These are phyloP conservation scores for Colletotrichum simmondsii DNA, from an alignment of 2,329 filamentous ascomycete genomes.

Conservation along the genomic window DNA sequence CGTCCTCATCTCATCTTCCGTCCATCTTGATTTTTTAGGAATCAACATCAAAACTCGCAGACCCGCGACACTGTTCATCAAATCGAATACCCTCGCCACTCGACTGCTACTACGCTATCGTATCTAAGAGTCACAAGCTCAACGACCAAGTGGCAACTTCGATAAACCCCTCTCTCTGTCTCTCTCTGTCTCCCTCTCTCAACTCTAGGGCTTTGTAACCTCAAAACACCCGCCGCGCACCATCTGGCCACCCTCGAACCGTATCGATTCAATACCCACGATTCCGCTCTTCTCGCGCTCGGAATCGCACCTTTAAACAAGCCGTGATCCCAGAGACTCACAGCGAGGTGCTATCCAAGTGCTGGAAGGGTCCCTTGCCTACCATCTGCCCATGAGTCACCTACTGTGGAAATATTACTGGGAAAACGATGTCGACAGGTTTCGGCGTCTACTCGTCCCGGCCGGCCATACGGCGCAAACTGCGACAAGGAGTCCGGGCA, in stretches of 20 bases:
- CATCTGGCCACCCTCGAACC: slow-evolving; percentile 14
- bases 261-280: slow-evolving; percentile 20
- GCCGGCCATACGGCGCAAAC: slow-evolving; percentile 69
- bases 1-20: neutral
- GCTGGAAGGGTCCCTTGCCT: slow-evolving; percentile 51
- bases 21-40: neutral
- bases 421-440: slow-evolving; percentile 96
- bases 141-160: slow-evolving; percentile 32
- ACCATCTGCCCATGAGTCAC: slow-evolving; percentile 83
- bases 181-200: neutral
- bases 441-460: slow-evolving; percentile 87
- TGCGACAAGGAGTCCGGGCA: slow-evolving; percentile 63
- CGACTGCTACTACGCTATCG: neutral
- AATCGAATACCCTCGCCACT: neutral
- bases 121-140: neutral
- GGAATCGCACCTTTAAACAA: slow-evolving; percentile 82
- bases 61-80: neutral
- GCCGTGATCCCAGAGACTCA: slow-evolving; percentile 89
- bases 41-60: neutral
- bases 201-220: neutral
- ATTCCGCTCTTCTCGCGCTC: slow-evolving; percentile 46
- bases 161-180: neutral
- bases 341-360: slow-evolving; percentile 83
- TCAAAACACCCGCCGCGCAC: neutral
- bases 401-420: slow-evolving; percentile 96